Evolutionary conservation across 2,329 filamentous ascomycete species (phyloP).

Genomic region (Aspergillus thermomutatus): DNA sequence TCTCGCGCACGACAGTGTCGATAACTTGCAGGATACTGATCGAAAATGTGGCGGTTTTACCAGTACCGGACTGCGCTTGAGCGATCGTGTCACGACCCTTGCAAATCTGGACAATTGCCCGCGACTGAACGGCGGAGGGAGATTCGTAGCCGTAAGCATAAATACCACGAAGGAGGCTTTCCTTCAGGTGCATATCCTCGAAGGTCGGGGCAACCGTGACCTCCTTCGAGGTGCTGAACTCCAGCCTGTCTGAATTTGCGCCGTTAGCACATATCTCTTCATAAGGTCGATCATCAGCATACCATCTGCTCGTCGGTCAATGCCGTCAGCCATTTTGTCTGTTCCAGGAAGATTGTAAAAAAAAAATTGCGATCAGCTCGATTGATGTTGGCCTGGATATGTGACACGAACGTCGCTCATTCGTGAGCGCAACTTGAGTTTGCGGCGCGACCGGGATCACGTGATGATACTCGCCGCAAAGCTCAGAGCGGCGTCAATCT

Average conservation of each 20-base stretch:
- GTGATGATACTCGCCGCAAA: constrained; percentile 25
- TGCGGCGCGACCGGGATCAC: constrained; percentile 17
- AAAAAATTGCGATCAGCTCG: constrained; percentile 9
- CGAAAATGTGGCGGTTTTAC: constrained; percentile 94
- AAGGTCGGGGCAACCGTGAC: constrained; percentile 90
- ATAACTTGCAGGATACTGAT: constrained; percentile 96
- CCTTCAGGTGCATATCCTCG: constrained; percentile 95
- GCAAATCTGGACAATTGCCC: constrained; percentile 97
- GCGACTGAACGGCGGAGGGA: constrained; percentile 93
- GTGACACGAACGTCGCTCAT: constrained; percentile 2
- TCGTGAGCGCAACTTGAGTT: constrained; percentile 22
- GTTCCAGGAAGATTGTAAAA: constrained; percentile 1
- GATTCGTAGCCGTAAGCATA: constrained; percentile 99
- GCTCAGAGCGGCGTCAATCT: constrained; percentile 15
- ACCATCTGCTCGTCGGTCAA: constrained; percentile 85
- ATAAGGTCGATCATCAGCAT: constrained; percentile 10
- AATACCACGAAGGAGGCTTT: constrained; percentile 92
- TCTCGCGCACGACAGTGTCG: constrained; percentile 87
- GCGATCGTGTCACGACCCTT: constrained; percentile 98
- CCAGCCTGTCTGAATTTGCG: constrained; percentile 70
- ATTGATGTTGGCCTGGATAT: constrained; percentile 1
- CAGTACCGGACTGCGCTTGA: constrained; percentile 93
- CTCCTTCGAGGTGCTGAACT: constrained; percentile 97
- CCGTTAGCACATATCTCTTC: constrained; percentile 22
- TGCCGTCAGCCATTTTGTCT: constrained; percentile 78